Conservation (phyloP, 495 filamentous ascomycete genomes). For the Daldinia caldariorum region DNA sequence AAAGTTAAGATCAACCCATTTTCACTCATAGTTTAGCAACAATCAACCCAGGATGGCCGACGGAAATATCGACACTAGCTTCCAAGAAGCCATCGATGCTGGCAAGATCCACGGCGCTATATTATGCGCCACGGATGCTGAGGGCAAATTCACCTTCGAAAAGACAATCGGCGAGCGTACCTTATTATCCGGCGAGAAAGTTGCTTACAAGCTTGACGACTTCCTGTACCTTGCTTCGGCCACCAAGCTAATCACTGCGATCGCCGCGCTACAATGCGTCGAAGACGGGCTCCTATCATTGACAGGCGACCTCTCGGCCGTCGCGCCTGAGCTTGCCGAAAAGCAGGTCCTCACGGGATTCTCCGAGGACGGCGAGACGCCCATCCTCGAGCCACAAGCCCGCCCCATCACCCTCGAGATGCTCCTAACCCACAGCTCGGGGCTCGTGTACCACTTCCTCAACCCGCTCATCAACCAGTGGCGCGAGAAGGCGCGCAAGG, state of each 20-base stretch:
- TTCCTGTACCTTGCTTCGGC: background rate
- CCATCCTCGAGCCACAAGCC: background rate
- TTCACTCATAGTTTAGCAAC: background rate
- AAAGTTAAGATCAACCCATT: background rate
- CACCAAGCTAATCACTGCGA: background rate
- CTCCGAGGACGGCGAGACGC: background rate
- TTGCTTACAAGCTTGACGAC: background rate
- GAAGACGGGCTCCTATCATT: background rate
- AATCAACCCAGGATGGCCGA: background rate
- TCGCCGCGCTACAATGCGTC: background rate
- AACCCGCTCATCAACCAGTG: background rate
- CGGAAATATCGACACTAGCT: background rate
- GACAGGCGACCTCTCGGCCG: background rate
- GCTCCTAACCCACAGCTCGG: background rate
- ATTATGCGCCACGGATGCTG: background rate
- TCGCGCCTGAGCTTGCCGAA: background rate
- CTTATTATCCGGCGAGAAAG: background rate
- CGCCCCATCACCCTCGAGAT: background rate
- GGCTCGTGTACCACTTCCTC: background rate
- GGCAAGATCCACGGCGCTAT: background rate
- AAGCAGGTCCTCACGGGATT: background rate
- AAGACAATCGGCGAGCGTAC: slow-evolving; percentile 1
- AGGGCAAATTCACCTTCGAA: background rate
- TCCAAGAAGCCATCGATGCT: background rate
- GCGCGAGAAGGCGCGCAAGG: background rate